Evolutionary conservation across 192 early-diverging fungal species (phyloP), one percentile per base, ranked within the genome.

Genomic region (Chytriomyces confervae): DNA sequence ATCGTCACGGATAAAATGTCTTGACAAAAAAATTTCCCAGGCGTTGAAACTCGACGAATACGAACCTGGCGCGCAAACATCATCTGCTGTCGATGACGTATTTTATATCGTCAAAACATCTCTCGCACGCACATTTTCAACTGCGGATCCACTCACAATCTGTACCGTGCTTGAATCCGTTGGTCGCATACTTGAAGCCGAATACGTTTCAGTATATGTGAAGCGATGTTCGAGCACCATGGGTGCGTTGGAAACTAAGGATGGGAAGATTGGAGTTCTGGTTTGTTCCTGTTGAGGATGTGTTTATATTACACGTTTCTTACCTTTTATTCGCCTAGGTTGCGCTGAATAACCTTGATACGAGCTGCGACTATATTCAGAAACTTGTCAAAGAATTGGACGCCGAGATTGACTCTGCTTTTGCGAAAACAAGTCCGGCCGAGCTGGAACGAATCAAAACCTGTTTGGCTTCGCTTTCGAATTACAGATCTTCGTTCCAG

Each of bases 101-200:
- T 97, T 98, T 79, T 99, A 94, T 80, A 92, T 99, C 50, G 80
- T 94, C 24, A 92, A 93, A 71, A 93, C 91, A 27, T 88, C 90
- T 6, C 80, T 94, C 7, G 86, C 87, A 45, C 89, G 95, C 63
- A 88, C 91, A 1, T 80, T 97, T 1, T 82, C 91, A n/a, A 94
- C 94, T 0, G 85, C 89, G 50, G 90, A 94, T 71, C 78, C 91
- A 16, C 84, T 93, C 20, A 86, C 90, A 0, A 76, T 96, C 5
- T 89, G 89, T 6, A 89, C 92, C 1, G 86, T 96, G 29, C 83
- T 94, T 66, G 92, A 92, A 65, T 81, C 85, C 23, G 84, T 92
- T 5, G 87, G 92, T 23, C 84, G 86, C 9, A 84, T 88, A 11
- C 72, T 96, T 4, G 93, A 96, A 67, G 81, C 78, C 76, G 91